A percentile compares a stretch with the other conserved stretches of the same genome.
Conservation (phyloP, 768 basidiomycete species). For the Pleurotus cornucopiae region DNA sequence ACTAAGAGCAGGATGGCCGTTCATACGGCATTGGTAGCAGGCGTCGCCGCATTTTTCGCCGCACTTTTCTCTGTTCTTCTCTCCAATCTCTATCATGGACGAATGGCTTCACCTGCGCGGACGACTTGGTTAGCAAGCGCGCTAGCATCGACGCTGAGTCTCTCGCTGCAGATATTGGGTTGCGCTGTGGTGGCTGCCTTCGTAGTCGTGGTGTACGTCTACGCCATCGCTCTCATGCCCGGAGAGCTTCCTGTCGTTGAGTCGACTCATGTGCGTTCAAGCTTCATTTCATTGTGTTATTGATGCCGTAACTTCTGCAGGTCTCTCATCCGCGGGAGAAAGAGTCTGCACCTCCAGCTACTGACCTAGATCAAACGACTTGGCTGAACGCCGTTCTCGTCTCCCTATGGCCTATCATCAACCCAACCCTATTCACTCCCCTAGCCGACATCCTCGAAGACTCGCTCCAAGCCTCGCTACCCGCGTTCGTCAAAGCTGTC, state of each 20-base stretch:
- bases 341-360: background rate
- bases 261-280: too few species aligned
- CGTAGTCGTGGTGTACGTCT: background rate
- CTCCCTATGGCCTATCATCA: constrained; percentile 70
- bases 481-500: constrained; percentile 51
- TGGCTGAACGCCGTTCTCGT: constrained; percentile 67
- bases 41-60: constrained; percentile 22
- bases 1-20: constrained; percentile 25
- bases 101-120: constrained; percentile 21
- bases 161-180: background rate
- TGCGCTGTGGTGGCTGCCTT: background rate
- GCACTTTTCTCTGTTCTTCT: constrained; percentile 18
- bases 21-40: constrained; percentile 26
- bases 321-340: too few species aligned
- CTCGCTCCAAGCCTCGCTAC: constrained; percentile 50
- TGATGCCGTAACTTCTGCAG: background rate
- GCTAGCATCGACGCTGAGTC: background rate
- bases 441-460: constrained; percentile 63
- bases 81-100: constrained; percentile 18
- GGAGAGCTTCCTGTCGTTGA: background rate
- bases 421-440: constrained; percentile 59
- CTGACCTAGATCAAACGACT: constrained; percentile 28
- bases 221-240: background rate
- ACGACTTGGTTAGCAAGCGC: constrained; percentile 10
- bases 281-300: too few species aligned